Percentiles rank a stretch among this genome's conserved stretches.
phyloP scores from a whole-genome alignment of 495 filamentous ascomycete species.

The Talaromyces borbonicus region DNA sequence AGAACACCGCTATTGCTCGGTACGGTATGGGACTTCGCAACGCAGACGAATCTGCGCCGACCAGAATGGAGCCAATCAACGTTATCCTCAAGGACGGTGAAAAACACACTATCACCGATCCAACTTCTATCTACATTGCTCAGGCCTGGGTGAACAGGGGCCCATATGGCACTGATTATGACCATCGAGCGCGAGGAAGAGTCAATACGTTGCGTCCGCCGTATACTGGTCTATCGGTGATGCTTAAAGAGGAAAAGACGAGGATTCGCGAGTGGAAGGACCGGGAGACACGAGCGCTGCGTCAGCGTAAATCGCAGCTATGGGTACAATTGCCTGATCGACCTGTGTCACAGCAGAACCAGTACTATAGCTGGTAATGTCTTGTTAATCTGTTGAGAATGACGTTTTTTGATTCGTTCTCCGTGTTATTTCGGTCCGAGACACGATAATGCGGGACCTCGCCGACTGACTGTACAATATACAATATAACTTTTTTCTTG shows the following conservation, averaged over 20 bases:
- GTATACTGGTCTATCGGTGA: conserved; percentile 63
- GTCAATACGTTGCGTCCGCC: conserved; percentile 54
- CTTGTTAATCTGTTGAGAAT: background rate
- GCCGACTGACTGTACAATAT: conserved; percentile 4
- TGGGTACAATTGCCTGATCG: conserved; percentile 79
- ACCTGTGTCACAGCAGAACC: conserved; percentile 54
- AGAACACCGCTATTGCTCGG: conserved; percentile 64
- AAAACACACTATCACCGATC: conserved; percentile 54
- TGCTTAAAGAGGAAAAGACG: conserved; percentile 90
- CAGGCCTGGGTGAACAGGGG: conserved; percentile 88
- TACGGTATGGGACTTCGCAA: conserved; percentile 76
- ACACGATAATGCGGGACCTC: background rate
- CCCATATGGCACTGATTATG: conserved; percentile 39
- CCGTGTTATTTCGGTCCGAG: too few species aligned
- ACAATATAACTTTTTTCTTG: background rate
- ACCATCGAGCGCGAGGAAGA: conserved; percentile 60
- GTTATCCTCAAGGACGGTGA: conserved; percentile 32
- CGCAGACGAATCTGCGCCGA: conserved; percentile 16
- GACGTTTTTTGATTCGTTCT: background rate
- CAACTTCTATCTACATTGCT: conserved; percentile 70
- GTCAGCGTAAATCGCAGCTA: conserved; percentile 54
- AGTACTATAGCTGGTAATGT: conserved; percentile 77
- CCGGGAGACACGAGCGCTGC: conserved; percentile 61
- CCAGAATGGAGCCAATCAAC: conserved; percentile 32
- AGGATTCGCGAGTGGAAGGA: conserved; percentile 70